Percentiles rank a stretch among this genome's conserved stretches.
Conservation (phyloP, 495 filamentous ascomycete genomes). For the Staphylotrichum tortipilum region DNA sequence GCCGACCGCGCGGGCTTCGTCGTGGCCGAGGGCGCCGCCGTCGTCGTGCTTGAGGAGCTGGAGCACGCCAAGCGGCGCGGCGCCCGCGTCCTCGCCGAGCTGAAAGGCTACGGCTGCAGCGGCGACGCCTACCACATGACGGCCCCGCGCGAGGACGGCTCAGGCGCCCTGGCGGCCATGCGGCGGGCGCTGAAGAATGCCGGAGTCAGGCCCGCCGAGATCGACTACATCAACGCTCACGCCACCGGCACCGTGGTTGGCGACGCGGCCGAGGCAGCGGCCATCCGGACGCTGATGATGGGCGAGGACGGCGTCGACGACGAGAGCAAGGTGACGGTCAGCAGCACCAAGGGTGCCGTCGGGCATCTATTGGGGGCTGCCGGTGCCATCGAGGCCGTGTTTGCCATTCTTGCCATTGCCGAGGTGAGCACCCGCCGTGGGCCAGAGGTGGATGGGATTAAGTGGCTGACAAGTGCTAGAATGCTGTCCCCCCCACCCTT, state of each 20-base stretch:
- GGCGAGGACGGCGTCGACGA: constrained; percentile 56
- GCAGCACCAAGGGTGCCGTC: constrained; percentile 87
- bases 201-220: constrained; percentile 51
- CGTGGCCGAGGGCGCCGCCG: constrained; percentile 83
- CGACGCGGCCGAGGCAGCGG: constrained; percentile 78
- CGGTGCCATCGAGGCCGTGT: constrained; percentile 80
- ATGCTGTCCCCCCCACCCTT: constrained; percentile 75
- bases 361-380: constrained; percentile 89
- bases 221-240: constrained; percentile 95
- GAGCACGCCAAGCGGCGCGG: constrained; percentile 75
- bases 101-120: constrained; percentile 79
- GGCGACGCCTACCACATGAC: constrained; percentile 91
- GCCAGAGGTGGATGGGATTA: too few relatives aligned
- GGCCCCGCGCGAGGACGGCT: constrained; percentile 70
- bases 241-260: constrained; percentile 81
- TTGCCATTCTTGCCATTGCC: constrained; percentile 67
- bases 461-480: constrained; percentile 45
- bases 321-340: constrained; percentile 67
- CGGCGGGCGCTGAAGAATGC: constrained; percentile 71
- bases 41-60: constrained; percentile 81
- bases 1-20: constrained; percentile 76
- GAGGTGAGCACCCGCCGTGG: constrained; percentile 49
- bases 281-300: constrained; percentile 70
- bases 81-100: constrained; percentile 78
- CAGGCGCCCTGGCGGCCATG: constrained; percentile 78